These are phyloP conservation scores for Caryocar brasiliense DNA, from an alignment of 441 rosid genomes.

Conservation along the genomic window DNA sequence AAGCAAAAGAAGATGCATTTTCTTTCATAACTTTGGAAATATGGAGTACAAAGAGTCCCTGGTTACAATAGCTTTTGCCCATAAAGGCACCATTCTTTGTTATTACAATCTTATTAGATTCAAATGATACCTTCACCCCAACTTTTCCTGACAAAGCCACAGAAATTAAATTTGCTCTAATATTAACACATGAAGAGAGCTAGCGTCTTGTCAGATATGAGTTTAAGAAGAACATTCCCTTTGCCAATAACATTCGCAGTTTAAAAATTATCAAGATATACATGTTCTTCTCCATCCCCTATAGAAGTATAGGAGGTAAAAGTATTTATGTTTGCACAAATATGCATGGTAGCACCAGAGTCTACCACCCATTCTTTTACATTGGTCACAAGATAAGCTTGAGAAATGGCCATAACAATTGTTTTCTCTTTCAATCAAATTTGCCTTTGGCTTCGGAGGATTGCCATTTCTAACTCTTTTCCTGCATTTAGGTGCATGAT, in stretches of 20 bases:
- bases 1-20: neutral
- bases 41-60: neutral
- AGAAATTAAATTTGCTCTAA: neutral
- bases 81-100: neutral
- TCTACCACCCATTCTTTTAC: conserved; percentile 3
- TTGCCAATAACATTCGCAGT: neutral
- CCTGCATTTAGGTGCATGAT: neutral
- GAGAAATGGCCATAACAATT: neutral
- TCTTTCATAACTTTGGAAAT: neutral
- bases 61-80: neutral
- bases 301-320: neutral
- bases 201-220: neutral
- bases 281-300: neutral
- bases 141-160: neutral
- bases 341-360: neutral
- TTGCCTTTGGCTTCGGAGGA: neutral
- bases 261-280: neutral
- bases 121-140: neutral
- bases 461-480: neutral
- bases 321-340: neutral
- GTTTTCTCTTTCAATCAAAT: neutral
- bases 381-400: neutral
- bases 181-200: neutral
- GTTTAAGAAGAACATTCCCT: neutral
- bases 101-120: neutral